These are phyloP conservation scores for Saccharomycopsis babjevae DNA, from an alignment of 805 yeast species.

Conservation along the genomic window DNA sequence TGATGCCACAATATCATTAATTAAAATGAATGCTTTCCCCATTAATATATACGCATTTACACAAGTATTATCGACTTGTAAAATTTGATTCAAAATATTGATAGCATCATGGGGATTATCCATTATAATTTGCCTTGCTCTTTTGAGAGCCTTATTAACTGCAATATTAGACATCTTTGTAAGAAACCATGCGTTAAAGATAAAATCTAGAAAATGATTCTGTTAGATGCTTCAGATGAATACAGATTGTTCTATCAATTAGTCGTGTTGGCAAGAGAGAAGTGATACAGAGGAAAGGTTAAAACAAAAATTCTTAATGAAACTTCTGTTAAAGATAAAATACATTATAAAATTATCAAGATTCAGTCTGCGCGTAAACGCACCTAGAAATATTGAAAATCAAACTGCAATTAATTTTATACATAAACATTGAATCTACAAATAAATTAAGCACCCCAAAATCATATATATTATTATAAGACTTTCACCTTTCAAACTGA, in stretches of 20 bases:
- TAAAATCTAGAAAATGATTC: neutral
- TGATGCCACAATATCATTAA: conserved; percentile 32
- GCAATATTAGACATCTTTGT: neutral
- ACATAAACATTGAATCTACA: too few relatives aligned
- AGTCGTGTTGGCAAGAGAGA: too few relatives aligned
- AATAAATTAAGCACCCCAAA: too few relatives aligned
- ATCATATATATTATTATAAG: neutral
- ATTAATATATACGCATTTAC: conserved; percentile 60
- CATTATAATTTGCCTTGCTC: conserved; percentile 42
- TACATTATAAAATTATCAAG: too few relatives aligned
- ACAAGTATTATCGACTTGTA: conserved; percentile 44
- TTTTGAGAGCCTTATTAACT: conserved; percentile 28
- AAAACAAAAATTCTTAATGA: too few relatives aligned
- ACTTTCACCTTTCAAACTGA: neutral
- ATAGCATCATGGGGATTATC: conserved; percentile 54
- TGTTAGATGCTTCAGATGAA: neutral
- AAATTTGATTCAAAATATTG: conserved; percentile 42
- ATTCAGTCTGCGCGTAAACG: too few relatives aligned
- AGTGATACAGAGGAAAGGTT: too few relatives aligned
- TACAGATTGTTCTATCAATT: neutral
- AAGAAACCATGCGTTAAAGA: neutral
- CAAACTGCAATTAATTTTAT: too few relatives aligned
- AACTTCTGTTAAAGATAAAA: too few relatives aligned
- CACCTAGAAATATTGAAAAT: too few relatives aligned
- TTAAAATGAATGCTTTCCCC: conserved; percentile 56